These are phyloP conservation scores for Otatea glauca DNA, from an alignment of 176 grass and related monocot genomes.

Conservation along the genomic window DNA sequence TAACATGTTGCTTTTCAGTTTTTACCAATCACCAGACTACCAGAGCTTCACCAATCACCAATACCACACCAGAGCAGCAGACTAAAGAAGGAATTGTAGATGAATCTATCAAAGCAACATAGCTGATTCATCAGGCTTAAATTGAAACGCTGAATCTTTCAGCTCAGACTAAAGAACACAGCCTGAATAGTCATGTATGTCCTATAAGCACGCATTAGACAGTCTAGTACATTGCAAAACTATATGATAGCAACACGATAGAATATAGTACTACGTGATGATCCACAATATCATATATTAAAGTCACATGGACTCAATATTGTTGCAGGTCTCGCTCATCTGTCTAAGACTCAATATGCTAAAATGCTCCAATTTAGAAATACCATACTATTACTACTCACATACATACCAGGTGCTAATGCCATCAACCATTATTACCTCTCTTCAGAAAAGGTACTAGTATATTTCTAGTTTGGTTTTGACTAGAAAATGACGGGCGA, in stretches of 20 bases:
- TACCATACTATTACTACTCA: background rate
- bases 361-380: background rate
- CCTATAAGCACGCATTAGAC: background rate
- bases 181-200: background rate
- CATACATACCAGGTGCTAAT: background rate
- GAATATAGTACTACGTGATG: conserved; percentile 2
- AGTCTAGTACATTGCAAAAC: background rate
- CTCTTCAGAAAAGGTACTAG: background rate
- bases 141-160: background rate
- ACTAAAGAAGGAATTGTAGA: background rate
- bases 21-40: too few species aligned
- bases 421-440: background rate
- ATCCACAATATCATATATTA: background rate
- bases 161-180: background rate
- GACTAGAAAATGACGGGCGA: conserved; percentile 43
- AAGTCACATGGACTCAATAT: background rate
- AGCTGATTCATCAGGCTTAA: background rate
- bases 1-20: too few species aligned
- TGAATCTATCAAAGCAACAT: background rate
- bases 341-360: background rate
- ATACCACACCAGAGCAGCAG: too few species aligned
- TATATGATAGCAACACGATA: background rate
- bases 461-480: conserved; percentile 16
- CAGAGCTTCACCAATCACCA: too few species aligned
- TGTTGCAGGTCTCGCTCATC: background rate